Evolutionary conservation across 768 basidiomycete species (phyloP), one percentile per base, ranked within the genome.

Genomic region (Dentipellis fragilis): DNA sequence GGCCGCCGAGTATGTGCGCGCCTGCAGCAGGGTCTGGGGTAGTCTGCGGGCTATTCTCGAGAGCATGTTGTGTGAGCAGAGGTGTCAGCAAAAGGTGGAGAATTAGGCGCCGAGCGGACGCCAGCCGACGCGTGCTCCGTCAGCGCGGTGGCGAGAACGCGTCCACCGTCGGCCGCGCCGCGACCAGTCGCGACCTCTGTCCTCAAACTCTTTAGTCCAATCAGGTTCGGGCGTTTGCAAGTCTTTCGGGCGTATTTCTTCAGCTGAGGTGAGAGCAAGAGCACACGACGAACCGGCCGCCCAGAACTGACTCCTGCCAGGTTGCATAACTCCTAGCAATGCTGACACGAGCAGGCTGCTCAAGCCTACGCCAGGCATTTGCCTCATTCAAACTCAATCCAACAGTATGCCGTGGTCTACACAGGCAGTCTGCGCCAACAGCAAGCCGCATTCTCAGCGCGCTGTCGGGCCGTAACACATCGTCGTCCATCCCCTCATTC

Each of bases 31-130:
- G 35, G 62, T 36, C 39, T 40, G 55, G 7, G 58, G 49, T 36
- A 58, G 61, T 57, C 63, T 66, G 45, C 65, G 61, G 35, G 62
- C 47, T 23, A 60, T 51, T 35, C 61, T 46, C 17, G 67, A 57
- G 62, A 66, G 57, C 66, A 69, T 68, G 58, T 39, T 34, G 50
- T 19, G 10, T 35, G 42, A 11, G 19, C 17, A 17, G 19, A 29
- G 52, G 12, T 6, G 29, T 29, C 29, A 29, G 29, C 29, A 29
- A 29, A 29, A 46, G 17, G 39, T 51, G 34, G 48, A 49, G 22
- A 22, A 34, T 17, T 48, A 37, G 12, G 17, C 35, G 36, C 35
- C 34, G 51, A 38, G 16, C 6, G 12, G 29, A 19, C 16, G 35
- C 12, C n/a, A 45, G 42, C 19, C 42, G n/a, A 23, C 17, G n/a